Evolutionary conservation across 495 filamentous ascomycete species (phyloP).

Genomic region (Neurospora hispaniola): DNA sequence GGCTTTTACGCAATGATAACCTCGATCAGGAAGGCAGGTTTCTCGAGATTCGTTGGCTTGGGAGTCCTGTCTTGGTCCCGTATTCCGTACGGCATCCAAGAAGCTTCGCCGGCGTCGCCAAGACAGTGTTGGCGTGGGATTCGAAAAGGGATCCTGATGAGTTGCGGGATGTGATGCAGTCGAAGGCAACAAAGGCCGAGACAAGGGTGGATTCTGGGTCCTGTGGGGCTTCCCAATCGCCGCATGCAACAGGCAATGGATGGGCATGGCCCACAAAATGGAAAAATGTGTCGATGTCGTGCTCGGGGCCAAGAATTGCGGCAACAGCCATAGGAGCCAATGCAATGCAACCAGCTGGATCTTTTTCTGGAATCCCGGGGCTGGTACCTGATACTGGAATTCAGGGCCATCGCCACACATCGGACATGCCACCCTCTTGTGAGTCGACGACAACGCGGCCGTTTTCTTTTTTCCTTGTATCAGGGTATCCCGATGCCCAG

Average conservation of each 20-base stretch:
- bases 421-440: not conserved
- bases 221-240: slow-evolving; percentile 5
- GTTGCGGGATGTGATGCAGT: not conserved
- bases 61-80: not conserved
- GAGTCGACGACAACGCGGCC: not conserved
- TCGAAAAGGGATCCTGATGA: slow-evolving; percentile 1
- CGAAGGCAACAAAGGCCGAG: not conserved
- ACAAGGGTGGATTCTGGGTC: not conserved
- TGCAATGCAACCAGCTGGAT: not conserved
- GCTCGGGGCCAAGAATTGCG: slow-evolving; percentile 24
- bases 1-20: not conserved
- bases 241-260: not conserved
- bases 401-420: not conserved
- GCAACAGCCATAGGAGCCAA: slow-evolving; percentile 1
- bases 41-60: not conserved
- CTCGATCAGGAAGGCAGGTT: not conserved
- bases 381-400: not conserved
- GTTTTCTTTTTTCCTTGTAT: not conserved
- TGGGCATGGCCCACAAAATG: slow-evolving; percentile 2
- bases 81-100: not conserved
- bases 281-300: slow-evolving; percentile 21
- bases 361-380: not conserved
- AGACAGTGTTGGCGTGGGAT: not conserved
- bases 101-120: not conserved
- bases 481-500: not conserved